Base-by-base conservation (phyloP, 1,284 basidiomycete genomes). In the Ustilago lituana region DNA sequence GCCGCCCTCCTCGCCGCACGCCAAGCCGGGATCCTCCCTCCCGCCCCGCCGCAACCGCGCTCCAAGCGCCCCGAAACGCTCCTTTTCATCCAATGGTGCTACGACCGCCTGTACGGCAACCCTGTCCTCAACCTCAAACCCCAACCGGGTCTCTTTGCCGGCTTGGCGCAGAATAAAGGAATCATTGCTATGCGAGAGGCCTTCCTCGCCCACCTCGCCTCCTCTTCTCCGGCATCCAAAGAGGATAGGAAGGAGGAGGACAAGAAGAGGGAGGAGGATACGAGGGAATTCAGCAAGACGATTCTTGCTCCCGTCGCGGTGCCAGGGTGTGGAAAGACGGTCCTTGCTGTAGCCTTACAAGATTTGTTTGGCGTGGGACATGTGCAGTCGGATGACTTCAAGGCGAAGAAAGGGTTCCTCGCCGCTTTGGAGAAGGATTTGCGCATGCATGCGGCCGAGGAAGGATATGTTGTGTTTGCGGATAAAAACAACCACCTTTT, bases 291-390 rank as follows among this genome's bases (percentile, higher is more conserved):
- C 64, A 86, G 85, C n/a, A 94, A 94, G 84, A 92, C 89, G 0
- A 85, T 98, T 53, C 87, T 99, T 52, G 86, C 94, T 0, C 94
- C 96, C 0, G 84, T 98, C 17, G 94, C 93, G 3, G 88, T 98
- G 38, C 95, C 94, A 20, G 94, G 95, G 3, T 93, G 90, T 79
- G 95, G 94, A 89, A 98, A 98, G 85, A 98, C 96, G 0, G 84
- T 90, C 0, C 85, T 98, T 10, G 87, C 91, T 0, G 84, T 96
- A 5, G 93, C 93, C 0, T 86, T 98, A 2, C 68, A 85, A 1
- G 85, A 89, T 55, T 85, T 98, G 1, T 96, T 94, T 74, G 91
- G 86, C 0, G 94, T 98, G 78, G 92, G 90, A 0, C 70, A 75
- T 19, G 61, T 64, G 0, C 95, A 98, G 81, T 93, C 90, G 76